Base-by-base conservation (phyloP, 495 filamentous ascomycete species). In the Trichoderma virens region DNA sequence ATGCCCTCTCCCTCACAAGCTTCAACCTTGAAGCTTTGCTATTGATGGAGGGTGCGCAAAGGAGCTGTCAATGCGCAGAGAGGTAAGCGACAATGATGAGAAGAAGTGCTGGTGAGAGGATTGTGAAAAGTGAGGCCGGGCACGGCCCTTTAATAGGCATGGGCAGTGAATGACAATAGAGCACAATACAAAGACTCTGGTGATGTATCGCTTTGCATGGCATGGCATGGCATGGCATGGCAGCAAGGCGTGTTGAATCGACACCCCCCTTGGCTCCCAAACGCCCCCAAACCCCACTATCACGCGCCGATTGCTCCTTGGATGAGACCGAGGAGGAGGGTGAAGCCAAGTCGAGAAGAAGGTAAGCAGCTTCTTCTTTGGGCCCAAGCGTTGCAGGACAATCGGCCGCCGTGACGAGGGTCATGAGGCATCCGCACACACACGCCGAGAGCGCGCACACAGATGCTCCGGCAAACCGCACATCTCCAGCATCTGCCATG, bases 191-290 rank as follows among this genome's bases (percentile, higher is more conserved):
- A 56, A 5, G 20, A 30, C 5, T 8, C 14, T 56, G 51, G 51
- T 56, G 51, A 56, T 28, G 51, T 16, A 56, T 30, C 5, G 41
- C 41, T n/a, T n/a, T n/a, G n/a, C n/a, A n/a, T n/a, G n/a, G n/a
- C n/a, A n/a, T n/a, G n/a, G n/a, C n/a, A n/a, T n/a, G n/a, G n/a
- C n/a, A n/a, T n/a, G n/a, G n/a, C n/a, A n/a, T n/a, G n/a, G n/a
- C n/a, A n/a, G n/a, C n/a, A n/a, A n/a, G 51, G 51, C 9, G 51
- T 56, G 51, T 56, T 56, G 51, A 56, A 56, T 56, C 51, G 51
- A 56, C 51, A 30, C 51, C 51, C 51, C 51, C 51, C 51, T 18
- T 30, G 51, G 51, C 51, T 2, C 20, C 25, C 9, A 28, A 13
- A 5, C 23, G 7, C 23, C 51, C 51, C 25, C 51, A 56, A 30